phyloP scores from a whole-genome alignment of 1,284 basidiomycete genomes.

The Caloboletus firmus region DNA sequence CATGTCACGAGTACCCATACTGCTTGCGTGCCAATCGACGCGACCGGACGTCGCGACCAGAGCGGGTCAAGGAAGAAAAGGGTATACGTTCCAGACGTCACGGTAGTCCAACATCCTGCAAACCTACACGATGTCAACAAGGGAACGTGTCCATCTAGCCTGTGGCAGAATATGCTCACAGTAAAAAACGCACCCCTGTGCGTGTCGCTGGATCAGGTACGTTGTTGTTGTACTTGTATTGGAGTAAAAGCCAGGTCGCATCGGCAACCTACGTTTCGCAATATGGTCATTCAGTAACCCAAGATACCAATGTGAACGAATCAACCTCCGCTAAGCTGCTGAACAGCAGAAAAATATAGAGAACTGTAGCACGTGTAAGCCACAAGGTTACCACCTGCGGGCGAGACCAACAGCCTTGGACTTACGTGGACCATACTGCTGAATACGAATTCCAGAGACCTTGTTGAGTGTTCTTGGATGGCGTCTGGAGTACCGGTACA shows the following conservation, averaged over 20 bases:
- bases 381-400: constrained; percentile 16
- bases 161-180: constrained; percentile 39
- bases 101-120: constrained; percentile 54
- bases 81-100: constrained; percentile 50
- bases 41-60: constrained; percentile 49
- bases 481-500: constrained; percentile 44
- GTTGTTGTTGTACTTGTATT: constrained; percentile 50
- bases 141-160: not conserved
- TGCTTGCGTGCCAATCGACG: constrained; percentile 56
- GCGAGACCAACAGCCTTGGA: constrained; percentile 3
- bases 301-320: not conserved
- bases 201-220: constrained; percentile 45
- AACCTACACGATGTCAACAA: constrained; percentile 42
- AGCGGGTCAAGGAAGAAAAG: constrained; percentile 57
- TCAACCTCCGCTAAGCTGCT: constrained; percentile 48
- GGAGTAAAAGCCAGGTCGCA: constrained; percentile 54
- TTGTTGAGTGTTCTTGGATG: constrained; percentile 52
- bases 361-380: constrained; percentile 37
- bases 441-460: constrained; percentile 42
- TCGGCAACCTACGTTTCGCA: constrained; percentile 44
- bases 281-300: constrained; percentile 5
- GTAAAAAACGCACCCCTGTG: constrained; percentile 43
- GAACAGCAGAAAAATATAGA: constrained; percentile 52
- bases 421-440: constrained; percentile 52
- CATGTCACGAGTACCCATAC: constrained; percentile 56